These are phyloP conservation scores for Nowakowskiella sp. DNA, from an alignment of 192 early-diverging fungal species.

Conservation along the genomic window DNA sequence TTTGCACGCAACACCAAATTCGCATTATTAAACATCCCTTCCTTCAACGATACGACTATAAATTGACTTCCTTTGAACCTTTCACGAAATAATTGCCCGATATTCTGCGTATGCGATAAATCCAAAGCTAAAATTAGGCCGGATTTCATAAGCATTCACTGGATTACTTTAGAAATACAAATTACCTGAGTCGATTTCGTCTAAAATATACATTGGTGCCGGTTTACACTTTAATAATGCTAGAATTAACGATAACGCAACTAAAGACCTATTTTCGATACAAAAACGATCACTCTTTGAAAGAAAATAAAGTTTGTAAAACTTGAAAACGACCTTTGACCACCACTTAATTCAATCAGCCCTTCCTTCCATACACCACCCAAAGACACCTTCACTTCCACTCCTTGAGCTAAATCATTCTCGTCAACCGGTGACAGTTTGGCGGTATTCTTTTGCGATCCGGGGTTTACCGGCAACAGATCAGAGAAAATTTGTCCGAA, in stretches of 20 bases:
- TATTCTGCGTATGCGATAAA: conserved; percentile 97
- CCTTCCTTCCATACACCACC: conserved; percentile 97
- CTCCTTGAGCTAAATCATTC: conserved; percentile 65
- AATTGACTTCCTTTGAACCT: conserved; percentile 96
- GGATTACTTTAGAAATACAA: no score
- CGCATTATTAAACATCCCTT: conserved; percentile 99
- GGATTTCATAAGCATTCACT: no score
- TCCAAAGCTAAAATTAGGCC: no score
- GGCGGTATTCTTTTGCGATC: no score
- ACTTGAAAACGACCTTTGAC: conserved; percentile 59
- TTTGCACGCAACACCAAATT: conserved; percentile 90
- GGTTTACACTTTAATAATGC: conserved; percentile 97
- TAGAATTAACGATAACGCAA: conserved; percentile 93
- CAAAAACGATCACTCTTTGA: conserved; percentile 10
- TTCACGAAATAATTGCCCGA: conserved; percentile 84
- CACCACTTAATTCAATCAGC: conserved; percentile 93
- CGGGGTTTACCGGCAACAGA: conserved; percentile 83
- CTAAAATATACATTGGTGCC: conserved; percentile 99
- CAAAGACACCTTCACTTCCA: conserved; percentile 91
- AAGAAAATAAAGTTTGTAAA: neutral
- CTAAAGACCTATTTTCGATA: conserved; percentile 60
- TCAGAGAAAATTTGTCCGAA: conserved; percentile 97
- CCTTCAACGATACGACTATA: conserved; percentile 96
- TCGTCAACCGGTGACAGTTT: conserved; percentile 82
- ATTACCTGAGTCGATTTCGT: conserved; percentile 98